These are phyloP conservation scores for Lasiosphaeria miniovina DNA, from an alignment of 495 filamentous ascomycete genomes.

Conservation along the genomic window DNA sequence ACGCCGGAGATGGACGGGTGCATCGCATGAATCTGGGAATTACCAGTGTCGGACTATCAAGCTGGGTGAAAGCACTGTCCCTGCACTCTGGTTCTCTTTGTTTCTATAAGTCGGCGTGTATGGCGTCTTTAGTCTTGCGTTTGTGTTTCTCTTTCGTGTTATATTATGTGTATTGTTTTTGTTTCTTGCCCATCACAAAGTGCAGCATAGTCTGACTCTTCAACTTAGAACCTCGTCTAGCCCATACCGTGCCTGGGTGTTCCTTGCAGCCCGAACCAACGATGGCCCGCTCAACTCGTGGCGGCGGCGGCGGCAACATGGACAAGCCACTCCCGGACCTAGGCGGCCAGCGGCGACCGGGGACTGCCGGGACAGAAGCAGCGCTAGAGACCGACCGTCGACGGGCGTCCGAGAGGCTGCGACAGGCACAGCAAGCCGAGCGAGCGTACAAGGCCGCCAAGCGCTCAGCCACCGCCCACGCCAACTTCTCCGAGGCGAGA, in stretches of 20 bases:
- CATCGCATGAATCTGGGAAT: slow-evolving; percentile 5
- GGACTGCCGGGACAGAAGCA: slow-evolving; percentile 32
- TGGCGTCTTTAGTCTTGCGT: not conserved
- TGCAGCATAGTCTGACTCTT: not conserved
- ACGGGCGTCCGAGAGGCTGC: slow-evolving; percentile 22
- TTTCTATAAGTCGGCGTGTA: not conserved
- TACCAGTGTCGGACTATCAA: not conserved
- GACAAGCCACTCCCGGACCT: slow-evolving; percentile 14
- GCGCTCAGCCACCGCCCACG: slow-evolving; percentile 25
- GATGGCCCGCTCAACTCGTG: not conserved
- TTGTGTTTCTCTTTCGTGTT: not conserved
- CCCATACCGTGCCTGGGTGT: not conserved
- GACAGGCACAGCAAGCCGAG: slow-evolving; percentile 29
- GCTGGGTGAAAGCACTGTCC: not conserved
- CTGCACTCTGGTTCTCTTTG: not conserved
- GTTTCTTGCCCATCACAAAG: not conserved
- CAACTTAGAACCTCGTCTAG: not conserved
- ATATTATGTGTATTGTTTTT: not conserved
- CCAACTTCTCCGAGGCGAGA: slow-evolving; percentile 24
- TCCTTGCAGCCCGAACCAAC: not conserved
- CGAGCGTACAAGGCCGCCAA: slow-evolving; percentile 28
- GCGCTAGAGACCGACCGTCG: slow-evolving; percentile 26
- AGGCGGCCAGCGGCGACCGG: slow-evolving; percentile 16
- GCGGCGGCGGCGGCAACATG: slow-evolving; percentile 3
- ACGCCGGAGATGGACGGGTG: not conserved